phyloP scores from a whole-genome alignment of 1,284 basidiomycete genomes.

The Puccinia novopanici region DNA sequence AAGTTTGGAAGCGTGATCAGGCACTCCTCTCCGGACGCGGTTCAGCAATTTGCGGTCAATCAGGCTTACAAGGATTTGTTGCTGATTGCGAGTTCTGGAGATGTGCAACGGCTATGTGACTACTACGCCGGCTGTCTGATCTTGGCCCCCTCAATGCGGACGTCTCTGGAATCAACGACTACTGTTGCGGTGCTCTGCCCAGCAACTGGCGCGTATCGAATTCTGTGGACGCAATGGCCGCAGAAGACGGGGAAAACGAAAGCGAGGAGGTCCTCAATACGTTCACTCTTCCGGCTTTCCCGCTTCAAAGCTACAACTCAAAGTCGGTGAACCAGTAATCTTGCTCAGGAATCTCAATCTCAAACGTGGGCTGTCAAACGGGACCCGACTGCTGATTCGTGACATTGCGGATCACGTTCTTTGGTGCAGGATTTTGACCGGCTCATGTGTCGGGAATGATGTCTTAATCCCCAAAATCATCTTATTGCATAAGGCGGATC shows the following conservation, averaged over 20 bases:
- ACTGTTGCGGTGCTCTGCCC: no score
- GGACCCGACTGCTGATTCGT: not conserved
- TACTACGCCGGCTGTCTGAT: no score
- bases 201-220: no score
- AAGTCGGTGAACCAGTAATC: not conserved
- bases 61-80: no score
- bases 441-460: not conserved
- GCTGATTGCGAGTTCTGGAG: no score
- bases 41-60: not conserved
- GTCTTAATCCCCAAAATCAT: not conserved
- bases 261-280: not conserved
- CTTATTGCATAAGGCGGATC: not conserved
- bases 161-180: no score
- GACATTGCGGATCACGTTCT: not conserved
- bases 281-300: not conserved
- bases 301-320: not conserved
- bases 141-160: no score
- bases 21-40: not conserved
- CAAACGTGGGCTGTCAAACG: not conserved
- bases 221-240: no score
- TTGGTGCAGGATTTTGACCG: not conserved
- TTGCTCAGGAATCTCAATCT: slow-evolving; percentile 13
- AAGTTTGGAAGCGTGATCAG: not conserved
- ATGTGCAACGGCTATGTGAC: not conserved
- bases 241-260: no score